Evolutionary conservation across 257 asterid species (phyloP).

Genomic region (Phtheirospermum japonicum): DNA sequence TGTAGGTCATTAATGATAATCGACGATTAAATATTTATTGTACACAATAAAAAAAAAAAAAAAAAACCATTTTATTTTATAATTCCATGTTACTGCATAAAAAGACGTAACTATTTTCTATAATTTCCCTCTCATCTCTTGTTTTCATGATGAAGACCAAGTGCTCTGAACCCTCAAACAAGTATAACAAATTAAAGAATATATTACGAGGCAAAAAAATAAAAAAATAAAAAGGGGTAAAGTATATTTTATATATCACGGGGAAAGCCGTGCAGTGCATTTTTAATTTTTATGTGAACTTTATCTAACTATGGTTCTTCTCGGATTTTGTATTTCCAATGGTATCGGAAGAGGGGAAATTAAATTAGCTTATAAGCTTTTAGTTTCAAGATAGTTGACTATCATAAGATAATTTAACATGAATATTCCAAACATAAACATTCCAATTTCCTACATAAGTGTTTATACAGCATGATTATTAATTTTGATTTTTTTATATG

Average conservation of each 20-base stretch:
- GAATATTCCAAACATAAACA: too few relatives aligned
- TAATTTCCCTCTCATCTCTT: not conserved
- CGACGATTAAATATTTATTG: too few relatives aligned
- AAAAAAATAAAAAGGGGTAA: not conserved
- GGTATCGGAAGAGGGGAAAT: not conserved
- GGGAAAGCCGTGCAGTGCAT: constrained; percentile 6
- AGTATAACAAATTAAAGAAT: not conserved
- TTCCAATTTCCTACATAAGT: too few relatives aligned
- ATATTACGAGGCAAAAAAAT: too few relatives aligned
- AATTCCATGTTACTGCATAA: constrained; percentile 4
- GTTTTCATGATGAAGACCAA: not conserved
- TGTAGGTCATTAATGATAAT: not conserved
- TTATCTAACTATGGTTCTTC: not conserved
- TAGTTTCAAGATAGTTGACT: too few relatives aligned
- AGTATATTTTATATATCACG: not conserved
- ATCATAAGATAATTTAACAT: too few relatives aligned
- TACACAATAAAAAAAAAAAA: not conserved
- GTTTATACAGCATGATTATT: too few relatives aligned
- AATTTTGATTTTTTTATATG: too few relatives aligned
- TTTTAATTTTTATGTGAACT: not conserved
- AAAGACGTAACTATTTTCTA: constrained; percentile 1
- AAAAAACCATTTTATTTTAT: not conserved
- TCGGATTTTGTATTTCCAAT: not conserved
- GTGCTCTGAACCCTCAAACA: not conserved
- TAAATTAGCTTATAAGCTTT: too few relatives aligned